phyloP scores from a whole-genome alignment of 306 rosid genomes.

The Acacia confusa region DNA sequence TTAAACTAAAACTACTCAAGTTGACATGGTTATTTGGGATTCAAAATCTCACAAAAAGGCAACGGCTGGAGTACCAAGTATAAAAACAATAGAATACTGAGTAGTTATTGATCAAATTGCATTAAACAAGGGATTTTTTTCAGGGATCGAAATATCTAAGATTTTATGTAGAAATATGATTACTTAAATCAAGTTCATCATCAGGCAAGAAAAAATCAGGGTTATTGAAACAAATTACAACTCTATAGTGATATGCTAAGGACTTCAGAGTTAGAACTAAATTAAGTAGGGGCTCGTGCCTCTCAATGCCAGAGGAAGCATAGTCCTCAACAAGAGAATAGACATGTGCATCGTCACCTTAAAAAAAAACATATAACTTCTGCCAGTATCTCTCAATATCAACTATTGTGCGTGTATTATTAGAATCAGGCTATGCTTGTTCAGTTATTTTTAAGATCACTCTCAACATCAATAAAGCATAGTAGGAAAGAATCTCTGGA shows the following conservation, averaged over 20 bases:
- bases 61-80: not conserved
- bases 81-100: not conserved
- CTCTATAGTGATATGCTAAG: not conserved
- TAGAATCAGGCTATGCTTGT: not conserved
- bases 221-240: not conserved
- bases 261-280: not conserved
- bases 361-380: not conserved
- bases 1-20: not conserved
- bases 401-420: not conserved
- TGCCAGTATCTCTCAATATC: not conserved
- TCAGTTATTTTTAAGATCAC: constrained; percentile 4
- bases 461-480: not conserved
- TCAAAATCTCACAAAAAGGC: not conserved
- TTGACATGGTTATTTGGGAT: not conserved
- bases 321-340: not conserved
- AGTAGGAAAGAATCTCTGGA: constrained; percentile 12
- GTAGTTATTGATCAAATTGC: not conserved
- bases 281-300: not conserved
- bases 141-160: not conserved
- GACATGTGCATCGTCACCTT: not conserved
- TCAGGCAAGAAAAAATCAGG: not conserved
- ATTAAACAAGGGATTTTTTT: not conserved
- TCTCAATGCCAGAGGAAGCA: constrained; percentile 13
- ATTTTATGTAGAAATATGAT: not conserved
- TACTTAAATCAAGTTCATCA: not conserved